A percentile compares a stretch with the other conserved stretches of the same genome.
These are phyloP conservation scores for Aspergillus leporis DNA, from an alignment of 495 filamentous ascomycete species.

Conservation along the genomic window DNA sequence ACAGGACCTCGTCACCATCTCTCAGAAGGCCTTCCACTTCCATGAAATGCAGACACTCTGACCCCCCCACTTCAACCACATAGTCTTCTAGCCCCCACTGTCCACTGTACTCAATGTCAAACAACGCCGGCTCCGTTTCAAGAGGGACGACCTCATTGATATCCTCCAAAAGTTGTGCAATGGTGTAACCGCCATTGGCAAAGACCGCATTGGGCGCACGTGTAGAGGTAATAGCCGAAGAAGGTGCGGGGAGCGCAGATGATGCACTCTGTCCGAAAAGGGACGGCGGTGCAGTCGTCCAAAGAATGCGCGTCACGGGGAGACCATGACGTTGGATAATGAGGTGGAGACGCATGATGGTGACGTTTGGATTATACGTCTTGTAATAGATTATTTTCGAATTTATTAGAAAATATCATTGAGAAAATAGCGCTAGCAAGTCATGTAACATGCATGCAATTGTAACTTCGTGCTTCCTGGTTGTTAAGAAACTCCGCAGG, in stretches of 20 bases:
- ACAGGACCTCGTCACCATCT: constrained; percentile 85
- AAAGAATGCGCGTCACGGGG: constrained; percentile 74
- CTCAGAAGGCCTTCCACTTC: constrained; percentile 67
- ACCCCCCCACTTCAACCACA: constrained; percentile 77
- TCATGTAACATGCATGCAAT: neutral
- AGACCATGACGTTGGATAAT: constrained; percentile 78
- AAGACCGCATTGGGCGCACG: constrained; percentile 47
- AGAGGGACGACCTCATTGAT: constrained; percentile 83
- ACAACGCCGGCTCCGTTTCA: constrained; percentile 58
- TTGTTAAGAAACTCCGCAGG: neutral
- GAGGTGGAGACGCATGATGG: constrained; percentile 77
- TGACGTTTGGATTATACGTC: constrained; percentile 10
- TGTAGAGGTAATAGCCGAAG: constrained; percentile 39
- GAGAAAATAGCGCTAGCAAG: neutral
- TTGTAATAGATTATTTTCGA: neutral
- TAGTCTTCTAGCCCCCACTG: constrained; percentile 94
- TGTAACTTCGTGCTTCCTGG: neutral
- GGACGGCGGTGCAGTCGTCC: constrained; percentile 53
- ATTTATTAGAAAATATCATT: neutral
- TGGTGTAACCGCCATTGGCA: constrained; percentile 59
- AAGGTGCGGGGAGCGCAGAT: constrained; percentile 26
- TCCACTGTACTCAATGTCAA: constrained; percentile 41
- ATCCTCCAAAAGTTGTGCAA: constrained; percentile 80
- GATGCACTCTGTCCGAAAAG: constrained; percentile 32
- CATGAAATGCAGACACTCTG: constrained; percentile 89